Base-by-base conservation (phyloP, 2,329 filamentous ascomycete genomes). In the Uncinocarpus reesii region DNA sequence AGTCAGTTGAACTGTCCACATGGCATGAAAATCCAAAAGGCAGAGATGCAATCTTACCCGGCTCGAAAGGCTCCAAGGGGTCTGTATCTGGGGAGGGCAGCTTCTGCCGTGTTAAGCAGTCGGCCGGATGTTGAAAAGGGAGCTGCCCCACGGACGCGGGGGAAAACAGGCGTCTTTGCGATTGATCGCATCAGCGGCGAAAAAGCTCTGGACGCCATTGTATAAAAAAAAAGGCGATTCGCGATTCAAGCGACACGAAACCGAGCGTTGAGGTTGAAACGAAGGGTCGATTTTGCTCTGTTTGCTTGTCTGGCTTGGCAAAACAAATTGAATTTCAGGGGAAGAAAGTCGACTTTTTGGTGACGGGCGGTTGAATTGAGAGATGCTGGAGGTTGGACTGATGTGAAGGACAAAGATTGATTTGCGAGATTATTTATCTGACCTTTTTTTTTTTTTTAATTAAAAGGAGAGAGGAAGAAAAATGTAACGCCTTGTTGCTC, bases 51-150 rank as follows among this genome's bases (percentile, higher is more conserved):
- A 23, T 29, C 79, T 73, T 66, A 85, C 82, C 81, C 81, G 72
- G 80, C 81, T 61, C 82, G 70, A 62, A 85, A 85, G 57, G 81
- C 81, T 48, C 81, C 81, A 45, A 84, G 75, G 6, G 82, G 81
- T 64, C 78, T 84, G 63, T 72, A 74, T n/a, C 73, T 69, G 23
- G 79, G 73, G 47, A 77, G 57, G 40, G 68, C 65, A 20, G 64
- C 65, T 49, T 59, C 59, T 32, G 68, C 65, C 36, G 65, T 60
- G 44, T 67, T 59, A 55, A 64, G 54, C 52, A 62, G 51, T 46
- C 55, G 57, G 42, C 52, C 50, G 20, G 71, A 68, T 42, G 64
- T 64, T 18, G 67, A 68, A 58, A 58, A 52, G 52, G 57, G 55
- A 48, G 52, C 56, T 29, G 50, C 32, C 34, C 42, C 29, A 15